A percentile compares a stretch with the other conserved stretches of the same genome.
Evolutionary conservation across 371 early-diverging fungal genomes (phyloP).

Genomic region (Polyrhizophydium stewartii): DNA sequence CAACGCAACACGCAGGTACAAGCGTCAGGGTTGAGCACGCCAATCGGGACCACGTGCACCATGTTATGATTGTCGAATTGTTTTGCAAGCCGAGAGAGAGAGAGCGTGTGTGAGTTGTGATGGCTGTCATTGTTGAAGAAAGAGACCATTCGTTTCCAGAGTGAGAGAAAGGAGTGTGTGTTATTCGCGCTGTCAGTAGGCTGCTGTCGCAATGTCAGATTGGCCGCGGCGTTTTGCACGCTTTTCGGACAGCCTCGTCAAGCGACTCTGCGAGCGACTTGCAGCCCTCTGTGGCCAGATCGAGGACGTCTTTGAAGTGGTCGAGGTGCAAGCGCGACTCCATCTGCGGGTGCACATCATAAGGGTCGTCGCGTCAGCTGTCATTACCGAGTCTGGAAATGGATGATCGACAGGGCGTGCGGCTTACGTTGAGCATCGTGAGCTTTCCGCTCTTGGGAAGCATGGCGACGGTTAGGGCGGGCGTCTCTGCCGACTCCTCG

Average conservation of each 20-base stretch:
- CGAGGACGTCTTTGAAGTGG: slow-evolving; percentile 71
- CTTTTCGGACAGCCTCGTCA: slow-evolving; percentile 66
- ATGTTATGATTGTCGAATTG: no score
- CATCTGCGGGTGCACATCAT: slow-evolving; percentile 51
- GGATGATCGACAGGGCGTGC: background rate
- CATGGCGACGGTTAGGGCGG: slow-evolving; percentile 85
- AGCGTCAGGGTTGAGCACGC: no score
- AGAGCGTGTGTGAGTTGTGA: no score
- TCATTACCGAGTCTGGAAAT: background rate
- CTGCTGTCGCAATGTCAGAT: no score
- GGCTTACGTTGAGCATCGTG: slow-evolving; percentile 45
- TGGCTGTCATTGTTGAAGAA: no score
- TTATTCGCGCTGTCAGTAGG: no score
- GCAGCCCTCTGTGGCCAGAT: slow-evolving; percentile 81
- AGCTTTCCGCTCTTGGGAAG: slow-evolving; percentile 80
- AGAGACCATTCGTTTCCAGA: no score
- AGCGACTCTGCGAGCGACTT: slow-evolving; percentile 69
- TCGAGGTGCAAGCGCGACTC: slow-evolving; percentile 86
- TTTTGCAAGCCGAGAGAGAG: no score
- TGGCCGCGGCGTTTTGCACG: slow-evolving; percentile 7
- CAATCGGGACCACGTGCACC: no score
- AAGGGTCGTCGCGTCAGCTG: background rate
- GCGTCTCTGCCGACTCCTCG: slow-evolving; percentile 81
- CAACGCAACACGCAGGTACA: no score
- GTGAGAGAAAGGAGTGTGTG: no score